Conservation (phyloP, 2,329 filamentous ascomycete genomes). For the Elsinoe fawcettii region DNA sequence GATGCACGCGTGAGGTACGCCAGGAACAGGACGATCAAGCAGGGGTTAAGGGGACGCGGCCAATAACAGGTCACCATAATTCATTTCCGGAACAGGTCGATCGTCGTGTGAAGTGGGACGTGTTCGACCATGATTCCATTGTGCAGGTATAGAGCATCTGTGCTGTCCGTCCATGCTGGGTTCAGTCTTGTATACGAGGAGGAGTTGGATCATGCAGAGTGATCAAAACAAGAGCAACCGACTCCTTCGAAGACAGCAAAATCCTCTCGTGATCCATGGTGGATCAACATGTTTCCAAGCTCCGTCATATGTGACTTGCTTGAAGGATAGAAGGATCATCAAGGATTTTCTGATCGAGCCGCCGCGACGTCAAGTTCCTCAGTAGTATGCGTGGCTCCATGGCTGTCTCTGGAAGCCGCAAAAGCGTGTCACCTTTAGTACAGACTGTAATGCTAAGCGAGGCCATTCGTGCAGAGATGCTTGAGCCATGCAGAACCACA, state of each 20-base stretch:
- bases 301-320: slow-evolving; percentile 2
- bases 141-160: not conserved
- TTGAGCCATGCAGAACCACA: not conserved
- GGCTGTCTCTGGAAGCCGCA: not conserved
- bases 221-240: no score
- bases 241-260: no score
- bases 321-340: not conserved
- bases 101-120: not conserved
- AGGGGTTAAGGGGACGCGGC: slow-evolving; percentile 7
- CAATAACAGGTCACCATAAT: slow-evolving; percentile 3
- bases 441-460: not conserved
- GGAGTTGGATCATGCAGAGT: no score
- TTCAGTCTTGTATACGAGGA: no score
- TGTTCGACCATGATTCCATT: not conserved
- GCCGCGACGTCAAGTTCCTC: not conserved
- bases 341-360: not conserved
- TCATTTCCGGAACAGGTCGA: slow-evolving; percentile 10
- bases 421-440: not conserved
- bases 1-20: not conserved
- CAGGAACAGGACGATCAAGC: slow-evolving; percentile 10
- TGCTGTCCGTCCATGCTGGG: no score
- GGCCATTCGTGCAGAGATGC: not conserved
- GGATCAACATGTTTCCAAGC: slow-evolving; percentile 2
- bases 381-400: not conserved
- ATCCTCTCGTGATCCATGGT: slow-evolving; percentile 4